Evolutionary conservation across 1,139 yeast genomes (phyloP).

Genomic region (Chernovozyma sophiae-reginae): DNA sequence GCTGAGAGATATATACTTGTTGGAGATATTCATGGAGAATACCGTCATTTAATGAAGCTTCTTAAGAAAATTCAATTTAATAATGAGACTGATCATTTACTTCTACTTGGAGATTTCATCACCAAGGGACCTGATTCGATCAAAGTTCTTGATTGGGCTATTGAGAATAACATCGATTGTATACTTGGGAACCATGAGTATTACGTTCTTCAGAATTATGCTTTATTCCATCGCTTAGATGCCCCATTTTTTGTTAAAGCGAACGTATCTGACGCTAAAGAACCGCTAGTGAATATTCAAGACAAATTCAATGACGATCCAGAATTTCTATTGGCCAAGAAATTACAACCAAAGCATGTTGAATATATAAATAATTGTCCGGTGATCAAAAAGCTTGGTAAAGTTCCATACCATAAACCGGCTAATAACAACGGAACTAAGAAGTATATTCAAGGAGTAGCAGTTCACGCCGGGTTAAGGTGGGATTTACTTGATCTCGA

Average conservation of each 20-base stretch:
- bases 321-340: constrained; percentile 57
- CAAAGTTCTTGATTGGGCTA: constrained; percentile 63
- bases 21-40: constrained; percentile 90
- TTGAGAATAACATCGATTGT: constrained; percentile 60
- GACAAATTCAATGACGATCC: constrained; percentile 46
- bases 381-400: constrained; percentile 58
- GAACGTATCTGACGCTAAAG: not conserved
- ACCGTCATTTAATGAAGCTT: constrained; percentile 48
- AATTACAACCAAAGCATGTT: constrained; percentile 57
- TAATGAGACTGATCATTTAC: constrained; percentile 49
- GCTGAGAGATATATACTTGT: constrained; percentile 56
- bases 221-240: constrained; percentile 50
- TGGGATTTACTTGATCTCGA: constrained; percentile 52
- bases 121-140: constrained; percentile 80
- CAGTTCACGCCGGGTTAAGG: constrained; percentile 74
- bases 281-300: not conserved
- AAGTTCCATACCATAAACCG: constrained; percentile 45
- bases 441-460: constrained; percentile 49
- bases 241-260: constrained; percentile 20
- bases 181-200: constrained; percentile 89
- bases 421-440: constrained; percentile 9
- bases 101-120: constrained; percentile 79
- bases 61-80: constrained; percentile 45
- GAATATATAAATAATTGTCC: constrained; percentile 58
- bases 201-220: constrained; percentile 57